Base-by-base conservation (phyloP, 768 basidiomycete species). In the Favolaschia claudopus region DNA sequence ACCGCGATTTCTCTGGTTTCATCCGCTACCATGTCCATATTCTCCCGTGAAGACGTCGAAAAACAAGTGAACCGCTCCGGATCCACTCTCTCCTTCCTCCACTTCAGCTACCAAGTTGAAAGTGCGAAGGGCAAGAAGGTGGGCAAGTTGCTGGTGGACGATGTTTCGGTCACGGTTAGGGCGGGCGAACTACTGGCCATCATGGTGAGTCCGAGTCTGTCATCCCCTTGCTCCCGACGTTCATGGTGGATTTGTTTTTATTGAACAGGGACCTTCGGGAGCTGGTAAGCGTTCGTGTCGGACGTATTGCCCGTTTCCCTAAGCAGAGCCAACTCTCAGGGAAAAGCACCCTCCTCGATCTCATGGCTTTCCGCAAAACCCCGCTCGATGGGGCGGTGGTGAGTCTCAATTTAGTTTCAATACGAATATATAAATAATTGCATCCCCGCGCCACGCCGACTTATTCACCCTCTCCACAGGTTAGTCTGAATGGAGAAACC, bases 221-320 rank as follows among this genome's bases (percentile, higher is more conserved):
- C 32, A 32, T 39, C 10, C 33, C 31, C 38, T 20, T 28, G 43
- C 28, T 45, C 32, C 28, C 40, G 9, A 37, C 36, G 29, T 42
- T 19, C 29, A 13, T 31, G 14, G 47, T 27, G 50, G 15, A 24
- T 22, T 61, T n/a, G n/a, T n/a, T n/a, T n/a, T n/a, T n/a, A n/a
- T n/a, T n/a, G n/a, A n/a, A n/a, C n/a, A 80, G 79, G 79, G 79
- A 4, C 78, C 79, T 1, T 81, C 79, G n/a, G 79, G 79, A 19
- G 77, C 79, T 62, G 78, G 78, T 75, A 34, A n/a, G n/a, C n/a
- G n/a, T n/a, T n/a, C n/a, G n/a, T n/a, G n/a, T n/a, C n/a, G n/a
- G n/a, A n/a, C 49, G 71, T 66, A 48, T 34, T 8, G 45, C 22
- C 31, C 29, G 20, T 51, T 12, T 27, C 40, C 32, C 55, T 25